Evolutionary conservation across 2,329 filamentous ascomycete species (phyloP).

Genomic region (Aotearoamyces nothofagi): DNA sequence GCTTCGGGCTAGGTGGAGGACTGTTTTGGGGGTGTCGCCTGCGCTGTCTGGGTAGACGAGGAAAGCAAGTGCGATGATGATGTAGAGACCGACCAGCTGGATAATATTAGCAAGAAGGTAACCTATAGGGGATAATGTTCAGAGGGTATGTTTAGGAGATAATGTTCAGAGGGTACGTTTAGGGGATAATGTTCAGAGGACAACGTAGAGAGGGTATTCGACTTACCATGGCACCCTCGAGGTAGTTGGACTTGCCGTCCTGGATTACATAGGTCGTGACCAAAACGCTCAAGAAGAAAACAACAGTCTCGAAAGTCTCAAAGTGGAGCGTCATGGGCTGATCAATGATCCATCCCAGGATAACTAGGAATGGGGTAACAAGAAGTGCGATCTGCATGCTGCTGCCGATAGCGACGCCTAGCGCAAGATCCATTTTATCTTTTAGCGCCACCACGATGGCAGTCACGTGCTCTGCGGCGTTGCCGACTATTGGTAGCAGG

Average conservation of each 20-base stretch:
- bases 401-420: slow-evolving; percentile 69
- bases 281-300: slow-evolving; percentile 41
- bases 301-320: slow-evolving; percentile 65
- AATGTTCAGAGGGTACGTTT: slow-evolving; percentile 1
- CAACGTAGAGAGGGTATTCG: not conserved
- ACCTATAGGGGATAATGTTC: too few species aligned
- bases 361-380: slow-evolving; percentile 66
- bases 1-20: not conserved
- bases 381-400: slow-evolving; percentile 73
- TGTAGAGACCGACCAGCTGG: slow-evolving; percentile 29
- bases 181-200: not conserved
- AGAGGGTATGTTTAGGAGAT: not conserved
- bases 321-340: slow-evolving; percentile 67
- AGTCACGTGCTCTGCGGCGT: slow-evolving; percentile 69
- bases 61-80: slow-evolving; percentile 44
- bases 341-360: slow-evolving; percentile 62
- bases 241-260: slow-evolving; percentile 72
- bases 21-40: not conserved
- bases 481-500: slow-evolving; percentile 65
- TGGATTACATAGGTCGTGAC: slow-evolving; percentile 66
- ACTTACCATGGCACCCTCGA: slow-evolving; percentile 61
- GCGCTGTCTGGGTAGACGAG: slow-evolving; percentile 42
- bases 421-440: slow-evolving; percentile 62
- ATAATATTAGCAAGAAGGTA: too few species aligned
- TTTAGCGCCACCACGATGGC: slow-evolving; percentile 65